Evolutionary conservation across 768 basidiomycete species (phyloP).

Genomic region (Lentinula lateritia): DNA sequence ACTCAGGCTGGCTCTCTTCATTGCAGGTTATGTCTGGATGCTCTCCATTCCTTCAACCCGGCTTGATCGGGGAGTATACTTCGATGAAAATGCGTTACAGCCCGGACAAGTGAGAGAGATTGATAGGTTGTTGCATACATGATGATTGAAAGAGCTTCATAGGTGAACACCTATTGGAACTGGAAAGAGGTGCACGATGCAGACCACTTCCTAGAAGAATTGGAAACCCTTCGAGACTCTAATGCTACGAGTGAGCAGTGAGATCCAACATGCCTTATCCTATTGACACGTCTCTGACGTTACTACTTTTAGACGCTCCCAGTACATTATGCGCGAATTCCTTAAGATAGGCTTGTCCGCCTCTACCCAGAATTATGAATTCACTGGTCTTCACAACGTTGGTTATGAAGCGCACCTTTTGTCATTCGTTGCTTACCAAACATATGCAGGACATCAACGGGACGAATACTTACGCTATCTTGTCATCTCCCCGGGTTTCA

Average conservation of each 20-base stretch:
- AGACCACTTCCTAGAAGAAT: constrained; percentile 68
- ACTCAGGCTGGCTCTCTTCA: constrained; percentile 50
- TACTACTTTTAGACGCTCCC: constrained; percentile 49
- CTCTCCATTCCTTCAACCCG: constrained; percentile 62
- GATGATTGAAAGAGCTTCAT: neutral
- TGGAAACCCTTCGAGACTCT: constrained; percentile 56
- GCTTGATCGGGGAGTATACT: constrained; percentile 67
- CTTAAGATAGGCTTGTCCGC: constrained; percentile 67
- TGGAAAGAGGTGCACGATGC: constrained; percentile 89
- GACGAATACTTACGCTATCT: constrained; percentile 76
- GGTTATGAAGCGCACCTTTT: constrained; percentile 13
- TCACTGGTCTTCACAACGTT: constrained; percentile 48
- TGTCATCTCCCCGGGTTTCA: constrained; percentile 84
- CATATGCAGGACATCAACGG: constrained; percentile 48
- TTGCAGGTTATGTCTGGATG: constrained; percentile 79
- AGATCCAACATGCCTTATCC: constrained; percentile 23
- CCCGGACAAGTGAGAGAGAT: constrained; percentile 67
- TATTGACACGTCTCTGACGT: constrained; percentile 2
- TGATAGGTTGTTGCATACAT: constrained; percentile 8
- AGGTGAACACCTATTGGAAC: constrained; percentile 91
- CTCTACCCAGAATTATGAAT: constrained; percentile 64
- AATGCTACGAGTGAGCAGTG: constrained; percentile 73
- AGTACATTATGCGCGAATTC: constrained; percentile 60
- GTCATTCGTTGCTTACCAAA: constrained; percentile 2
- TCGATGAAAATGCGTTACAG: constrained; percentile 95